These are phyloP conservation scores for Aspergillus olivimuriae DNA, from an alignment of 495 filamentous ascomycete species.

Conservation along the genomic window DNA sequence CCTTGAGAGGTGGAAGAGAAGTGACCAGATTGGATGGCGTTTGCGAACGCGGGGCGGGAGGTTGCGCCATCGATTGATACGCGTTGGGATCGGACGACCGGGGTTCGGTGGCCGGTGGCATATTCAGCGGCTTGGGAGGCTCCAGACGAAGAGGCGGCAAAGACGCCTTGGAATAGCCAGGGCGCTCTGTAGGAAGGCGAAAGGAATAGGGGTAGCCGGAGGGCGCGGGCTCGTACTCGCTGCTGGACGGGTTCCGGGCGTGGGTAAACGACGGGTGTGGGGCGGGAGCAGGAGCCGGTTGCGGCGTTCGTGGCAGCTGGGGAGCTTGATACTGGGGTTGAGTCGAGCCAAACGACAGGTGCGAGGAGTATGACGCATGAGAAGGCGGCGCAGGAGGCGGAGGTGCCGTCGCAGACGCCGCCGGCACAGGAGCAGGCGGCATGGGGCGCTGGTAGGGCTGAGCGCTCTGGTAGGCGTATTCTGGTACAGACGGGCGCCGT, in stretches of 20 bases:
- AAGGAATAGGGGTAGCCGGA: slow-evolving; percentile 26
- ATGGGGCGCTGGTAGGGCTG: slow-evolving; percentile 30
- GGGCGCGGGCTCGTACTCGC: slow-evolving; percentile 30
- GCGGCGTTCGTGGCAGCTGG: slow-evolving; percentile 42
- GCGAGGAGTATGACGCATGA: slow-evolving; percentile 29
- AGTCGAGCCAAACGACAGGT: slow-evolving; percentile 38
- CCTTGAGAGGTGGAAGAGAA: slow-evolving; percentile 20
- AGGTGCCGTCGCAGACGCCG: no score
- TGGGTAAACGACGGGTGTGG: slow-evolving; percentile 35
- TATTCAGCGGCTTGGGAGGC: slow-evolving; percentile 17
- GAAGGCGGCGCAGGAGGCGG: slow-evolving; percentile 9
- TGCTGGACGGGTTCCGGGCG: slow-evolving; percentile 30
- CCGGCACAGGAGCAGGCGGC: slow-evolving; percentile 29
- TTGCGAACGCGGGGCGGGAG: slow-evolving; percentile 16
- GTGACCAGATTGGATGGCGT: slow-evolving; percentile 18
- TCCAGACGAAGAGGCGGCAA: slow-evolving; percentile 30
- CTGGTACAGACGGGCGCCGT: slow-evolving; percentile 50
- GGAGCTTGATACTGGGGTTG: slow-evolving; percentile 37
- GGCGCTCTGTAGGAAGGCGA: slow-evolving; percentile 14
- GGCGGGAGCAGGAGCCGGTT: slow-evolving; percentile 35
- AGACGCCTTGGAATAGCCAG: slow-evolving; percentile 20
- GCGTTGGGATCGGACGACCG: slow-evolving; percentile 22
- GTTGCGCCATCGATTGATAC: slow-evolving; percentile 23
- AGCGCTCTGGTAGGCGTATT: slow-evolving; percentile 41
- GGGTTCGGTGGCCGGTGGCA: slow-evolving; percentile 21